Evolutionary conservation across 345 rosid species (phyloP).

Genomic region (Pistacia vera): DNA sequence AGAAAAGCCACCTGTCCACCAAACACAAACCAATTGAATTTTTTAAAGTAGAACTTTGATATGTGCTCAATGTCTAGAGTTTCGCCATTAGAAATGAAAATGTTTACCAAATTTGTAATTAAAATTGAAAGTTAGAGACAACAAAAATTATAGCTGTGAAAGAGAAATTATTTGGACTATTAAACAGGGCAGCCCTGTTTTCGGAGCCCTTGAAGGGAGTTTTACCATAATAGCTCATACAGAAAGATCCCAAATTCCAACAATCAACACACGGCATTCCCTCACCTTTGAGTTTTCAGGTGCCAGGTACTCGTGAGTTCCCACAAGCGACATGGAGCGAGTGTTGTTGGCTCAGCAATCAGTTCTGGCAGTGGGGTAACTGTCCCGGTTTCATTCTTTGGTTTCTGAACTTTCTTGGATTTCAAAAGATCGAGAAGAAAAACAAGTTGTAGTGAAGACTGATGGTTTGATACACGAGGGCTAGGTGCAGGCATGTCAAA

Average conservation of each 20-base stretch:
- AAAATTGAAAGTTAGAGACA: too few species aligned
- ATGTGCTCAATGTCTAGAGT: too few species aligned
- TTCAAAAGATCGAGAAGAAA: constrained; percentile 47
- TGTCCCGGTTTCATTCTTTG: constrained; percentile 37
- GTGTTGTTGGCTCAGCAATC: constrained; percentile 68
- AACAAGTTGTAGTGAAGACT: constrained; percentile 55
- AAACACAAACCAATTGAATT: too few species aligned
- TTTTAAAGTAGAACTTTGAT: constrained; percentile 34
- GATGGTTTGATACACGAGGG: constrained; percentile 50
- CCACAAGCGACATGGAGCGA: constrained; percentile 80
- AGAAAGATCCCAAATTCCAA: constrained; percentile 88
- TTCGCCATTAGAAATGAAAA: too few species aligned
- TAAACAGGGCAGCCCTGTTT: constrained; percentile 70
- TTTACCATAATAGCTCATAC: constrained; percentile 39
- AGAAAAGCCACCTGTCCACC: too few species aligned
- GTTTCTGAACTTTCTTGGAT: constrained; percentile 52
- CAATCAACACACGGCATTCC: constrained; percentile 84
- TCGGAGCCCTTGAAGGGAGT: constrained; percentile 66
- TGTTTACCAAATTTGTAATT: too few species aligned
- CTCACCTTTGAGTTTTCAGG: constrained; percentile 39
- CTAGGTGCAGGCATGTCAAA: constrained; percentile 41
- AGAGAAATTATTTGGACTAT: too few species aligned
- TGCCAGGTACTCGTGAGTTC: constrained; percentile 61
- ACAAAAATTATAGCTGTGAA: too few species aligned
- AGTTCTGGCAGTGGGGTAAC: too few species aligned